Evolutionary conservation across 768 basidiomycete genomes (phyloP), one percentile per base, ranked within the genome.

Genomic region (Boletus bicolor): DNA sequence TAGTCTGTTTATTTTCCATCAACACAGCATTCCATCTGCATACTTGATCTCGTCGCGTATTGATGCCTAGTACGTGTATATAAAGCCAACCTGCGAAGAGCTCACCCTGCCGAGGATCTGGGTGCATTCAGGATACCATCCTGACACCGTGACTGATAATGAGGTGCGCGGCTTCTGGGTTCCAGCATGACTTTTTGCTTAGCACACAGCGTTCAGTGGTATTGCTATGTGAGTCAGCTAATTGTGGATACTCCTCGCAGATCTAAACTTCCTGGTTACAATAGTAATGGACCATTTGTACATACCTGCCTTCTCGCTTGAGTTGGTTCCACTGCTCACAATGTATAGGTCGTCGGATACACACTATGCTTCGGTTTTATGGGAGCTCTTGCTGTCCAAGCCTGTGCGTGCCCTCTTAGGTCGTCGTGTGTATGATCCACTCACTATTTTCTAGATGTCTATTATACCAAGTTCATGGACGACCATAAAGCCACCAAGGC

Each of bases 401-500:
- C 51, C 2, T 54, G 57, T 63, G n/a, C 15, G 58, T 54, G 6
- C 8, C 19, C 35, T 30, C 0, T 26, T 17, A 10, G 15, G 14
- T 30, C 26, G 10, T 8, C 17, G 4, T 5, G 5, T 24, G n/a
- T 1, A 9, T 21, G 7, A 28, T 28, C 2, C 12, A 37, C 28
- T 32, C 17, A 44, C 17, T n/a, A 28, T 34, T 14, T 17, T 28
- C 11, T n/a, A 66, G 64, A 58, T 35, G 41, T 65, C 36, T 65
- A 66, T 41, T 65, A 49, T 45, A 53, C 46, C 8, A 53, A 53
- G 53, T 65, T 66, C 21, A n/a, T 49, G 17, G 58, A 61, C 21
- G 64, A 66, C 26, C 32, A 21, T 12, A 57, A 6, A 48, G 24
- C 43, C 19, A 56, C 60, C 19, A 65, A 66, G 48, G 7, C 15